A percentile compares a stretch with the other conserved stretches of the same genome.
Conservation (phyloP, 805 yeast species). For the Clavispora phyllophila region DNA sequence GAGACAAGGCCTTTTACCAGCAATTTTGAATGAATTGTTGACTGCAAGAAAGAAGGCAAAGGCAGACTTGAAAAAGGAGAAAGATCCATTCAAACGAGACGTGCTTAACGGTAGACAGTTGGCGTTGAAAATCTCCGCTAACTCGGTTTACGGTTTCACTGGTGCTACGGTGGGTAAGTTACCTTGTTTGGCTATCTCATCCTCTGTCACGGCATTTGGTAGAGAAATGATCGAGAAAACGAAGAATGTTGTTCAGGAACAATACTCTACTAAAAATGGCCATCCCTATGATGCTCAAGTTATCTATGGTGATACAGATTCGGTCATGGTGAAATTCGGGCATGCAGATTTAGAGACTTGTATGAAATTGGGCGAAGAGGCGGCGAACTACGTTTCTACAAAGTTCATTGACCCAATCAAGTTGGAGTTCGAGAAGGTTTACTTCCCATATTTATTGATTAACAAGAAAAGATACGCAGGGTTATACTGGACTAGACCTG, state of each 20-base stretch:
- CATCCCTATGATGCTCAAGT: slow-evolving; percentile 81
- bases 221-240: slow-evolving; percentile 95
- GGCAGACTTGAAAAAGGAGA: slow-evolving; percentile 82
- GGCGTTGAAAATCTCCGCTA: slow-evolving; percentile 94
- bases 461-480: slow-evolving; percentile 98
- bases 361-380: slow-evolving; percentile 91
- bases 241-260: slow-evolving; percentile 75
- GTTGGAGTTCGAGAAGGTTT: slow-evolving; percentile 93
- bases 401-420: slow-evolving; percentile 83
- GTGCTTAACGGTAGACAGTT: slow-evolving; percentile 96
- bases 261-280: slow-evolving; percentile 78
- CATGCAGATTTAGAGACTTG: slow-evolving; percentile 71
- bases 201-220: slow-evolving; percentile 93
- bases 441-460: slow-evolving; percentile 88
- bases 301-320: slow-evolving; percentile 97
- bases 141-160: slow-evolving; percentile 97
- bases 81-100: slow-evolving; percentile 88
- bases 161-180: slow-evolving; percentile 98
- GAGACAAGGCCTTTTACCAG: slow-evolving; percentile 86
- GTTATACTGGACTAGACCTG: slow-evolving; percentile 87
- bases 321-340: slow-evolving; percentile 98
- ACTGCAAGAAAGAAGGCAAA: slow-evolving; percentile 92
- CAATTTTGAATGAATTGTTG: slow-evolving; percentile 81
- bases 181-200: slow-evolving; percentile 94
- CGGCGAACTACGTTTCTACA: slow-evolving; percentile 82